These are phyloP conservation scores for Calonectria naviculata DNA, from an alignment of 2,329 filamentous ascomycete genomes.

Conservation along the genomic window DNA sequence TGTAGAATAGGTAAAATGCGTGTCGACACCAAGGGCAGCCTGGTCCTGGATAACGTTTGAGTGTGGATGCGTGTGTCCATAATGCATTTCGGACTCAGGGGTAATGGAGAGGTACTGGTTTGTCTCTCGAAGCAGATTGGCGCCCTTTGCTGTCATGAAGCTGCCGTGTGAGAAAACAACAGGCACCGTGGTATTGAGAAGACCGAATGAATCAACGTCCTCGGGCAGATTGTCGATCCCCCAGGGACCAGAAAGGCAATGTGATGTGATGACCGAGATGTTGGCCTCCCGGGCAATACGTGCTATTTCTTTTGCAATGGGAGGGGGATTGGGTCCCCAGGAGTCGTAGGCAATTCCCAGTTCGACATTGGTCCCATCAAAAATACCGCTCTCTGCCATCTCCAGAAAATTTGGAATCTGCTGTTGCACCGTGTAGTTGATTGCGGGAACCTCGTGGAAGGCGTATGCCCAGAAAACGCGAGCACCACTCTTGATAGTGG, in stretches of 20 bases:
- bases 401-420: slow-evolving; percentile 53
- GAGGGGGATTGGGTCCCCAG: slow-evolving; percentile 41
- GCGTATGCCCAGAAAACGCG: slow-evolving; percentile 59
- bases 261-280: slow-evolving; percentile 57
- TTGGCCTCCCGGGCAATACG: slow-evolving; percentile 48
- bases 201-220: slow-evolving; percentile 46
- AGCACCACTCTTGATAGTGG: slow-evolving; percentile 58
- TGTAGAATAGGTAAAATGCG: slow-evolving; percentile 62
- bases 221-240: slow-evolving; percentile 51
- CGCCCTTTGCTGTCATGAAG: slow-evolving; percentile 53
- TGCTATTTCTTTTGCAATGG: slow-evolving; percentile 45
- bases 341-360: slow-evolving; percentile 56
- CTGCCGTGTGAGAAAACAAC: slow-evolving; percentile 64
- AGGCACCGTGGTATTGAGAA: slow-evolving; percentile 57
- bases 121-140: slow-evolving; percentile 55
- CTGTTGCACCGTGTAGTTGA: slow-evolving; percentile 46
- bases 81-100: slow-evolving; percentile 69
- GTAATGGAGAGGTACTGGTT: slow-evolving; percentile 68
- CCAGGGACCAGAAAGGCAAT: slow-evolving; percentile 54
- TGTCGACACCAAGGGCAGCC: slow-evolving; percentile 64
- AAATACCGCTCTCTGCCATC: slow-evolving; percentile 43
- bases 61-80: slow-evolving; percentile 60
- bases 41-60: slow-evolving; percentile 61
- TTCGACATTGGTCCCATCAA: slow-evolving; percentile 44
- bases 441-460: slow-evolving; percentile 47